These are phyloP conservation scores for Xerocomus potaroensis DNA, from an alignment of 768 basidiomycete species.

Conservation along the genomic window DNA sequence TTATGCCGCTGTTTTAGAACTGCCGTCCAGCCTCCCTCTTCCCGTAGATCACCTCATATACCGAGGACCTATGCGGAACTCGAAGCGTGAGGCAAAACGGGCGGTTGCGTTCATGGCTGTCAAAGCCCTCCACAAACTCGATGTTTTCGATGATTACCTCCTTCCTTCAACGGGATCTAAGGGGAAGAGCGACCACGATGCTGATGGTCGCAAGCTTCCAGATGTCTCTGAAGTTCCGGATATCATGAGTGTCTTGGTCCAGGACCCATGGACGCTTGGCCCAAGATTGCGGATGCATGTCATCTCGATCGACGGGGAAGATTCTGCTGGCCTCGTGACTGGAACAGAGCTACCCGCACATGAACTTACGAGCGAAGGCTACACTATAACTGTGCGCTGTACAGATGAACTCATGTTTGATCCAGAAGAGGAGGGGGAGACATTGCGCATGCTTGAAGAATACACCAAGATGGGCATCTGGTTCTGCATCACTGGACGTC, in stretches of 20 bases:
- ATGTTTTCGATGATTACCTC: slow-evolving; percentile 79
- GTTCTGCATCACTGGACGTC: slow-evolving; percentile 59
- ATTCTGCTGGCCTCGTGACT: slow-evolving; percentile 61
- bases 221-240: slow-evolving; percentile 45
- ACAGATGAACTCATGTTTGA: slow-evolving; percentile 46
- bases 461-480: slow-evolving; percentile 61
- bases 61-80: slow-evolving; percentile 52
- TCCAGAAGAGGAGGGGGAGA: slow-evolving; percentile 42
- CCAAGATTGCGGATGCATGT: slow-evolving; percentile 60
- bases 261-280: slow-evolving; percentile 63
- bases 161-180: slow-evolving; percentile 59
- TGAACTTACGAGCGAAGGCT: slow-evolving; percentile 38
- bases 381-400: slow-evolving; percentile 37
- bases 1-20: slow-evolving; percentile 51
- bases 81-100: slow-evolving; percentile 80
- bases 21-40: slow-evolving; percentile 68
- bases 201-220: slow-evolving; percentile 43
- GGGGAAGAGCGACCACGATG: slow-evolving; percentile 48
- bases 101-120: slow-evolving; percentile 80
- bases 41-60: slow-evolving; percentile 50
- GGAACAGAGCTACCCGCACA: slow-evolving; percentile 52
- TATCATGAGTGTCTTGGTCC: slow-evolving; percentile 56
- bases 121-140: slow-evolving; percentile 58
- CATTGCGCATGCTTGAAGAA: slow-evolving; percentile 53
- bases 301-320: slow-evolving; percentile 46